Evolutionary conservation across 148 eudicot species (phyloP), one percentile per base, ranked within the genome.

Genomic region (Camellia lanceoleosa): DNA sequence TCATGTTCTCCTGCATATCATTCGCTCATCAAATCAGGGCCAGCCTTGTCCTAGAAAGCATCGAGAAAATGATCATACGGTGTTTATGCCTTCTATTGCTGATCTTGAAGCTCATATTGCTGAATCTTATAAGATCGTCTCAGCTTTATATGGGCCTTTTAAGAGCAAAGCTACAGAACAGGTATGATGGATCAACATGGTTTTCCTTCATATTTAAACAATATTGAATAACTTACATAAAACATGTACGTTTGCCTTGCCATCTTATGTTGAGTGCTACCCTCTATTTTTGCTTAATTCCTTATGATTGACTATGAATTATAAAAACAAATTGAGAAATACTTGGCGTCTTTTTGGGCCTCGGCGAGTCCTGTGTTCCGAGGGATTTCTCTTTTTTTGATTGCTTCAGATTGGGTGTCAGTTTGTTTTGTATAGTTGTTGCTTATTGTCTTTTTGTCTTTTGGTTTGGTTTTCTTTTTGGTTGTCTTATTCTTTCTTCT

Each of bases 91-190:
- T 18, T 78, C 89, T 64, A 68, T 87, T 13, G 76, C 80, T 62
- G 90, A 92, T 85, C 86, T 91, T 81, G 90, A 93, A 86, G 81
- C 91, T 84, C 90, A 90, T 74, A 85, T 93, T 82, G 92, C 85
- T 71, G 93, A 93, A 75, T 92, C 99, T 52, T 93, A 86, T 85
- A 90, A 90, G 80, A 83, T 91, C 88, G 99, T 91, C 75, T 90
- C 97, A 70, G 83, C 91, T 64, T 82, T 94, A 83, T 96, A 92
- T 87, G 90, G 89, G 68, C 85, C 94, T 68, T 96, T 96, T 81
- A 96, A 92, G 88, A 86, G 85, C 85, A 91, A 92, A 90, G 95
- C 98, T 82, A 88, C 89, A 69, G 98, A 96, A 84, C 92, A 93
- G 97, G 99, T 95, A 83, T 69, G 52, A 66, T 69, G n/a, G n/a